phyloP scores from a whole-genome alignment of 768 basidiomycete genomes.

The Pleurotus cornucopiae region DNA sequence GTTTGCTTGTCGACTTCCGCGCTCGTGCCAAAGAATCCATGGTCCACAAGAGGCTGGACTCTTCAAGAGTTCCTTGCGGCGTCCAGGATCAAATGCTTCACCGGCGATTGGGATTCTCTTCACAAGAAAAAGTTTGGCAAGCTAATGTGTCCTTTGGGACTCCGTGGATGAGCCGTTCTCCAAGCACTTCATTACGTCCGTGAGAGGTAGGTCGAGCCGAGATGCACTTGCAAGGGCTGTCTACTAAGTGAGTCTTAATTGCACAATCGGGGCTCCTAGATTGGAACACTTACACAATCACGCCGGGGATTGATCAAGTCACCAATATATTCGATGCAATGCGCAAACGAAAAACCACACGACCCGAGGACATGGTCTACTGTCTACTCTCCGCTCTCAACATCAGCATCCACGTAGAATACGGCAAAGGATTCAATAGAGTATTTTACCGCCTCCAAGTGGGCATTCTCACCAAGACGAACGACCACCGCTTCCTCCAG shows the following conservation, averaged over 20 bases:
- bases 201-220: not conserved
- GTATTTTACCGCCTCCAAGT: not conserved
- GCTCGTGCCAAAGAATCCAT: not conserved
- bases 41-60: not conserved
- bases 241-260: not conserved
- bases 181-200: no score
- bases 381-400: not conserved
- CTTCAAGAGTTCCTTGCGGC: not conserved
- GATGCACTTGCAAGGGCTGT: not conserved
- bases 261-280: not conserved
- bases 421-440: not conserved
- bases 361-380: slow-evolving; percentile 1
- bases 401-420: not conserved
- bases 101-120: not conserved
- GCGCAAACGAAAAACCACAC: not conserved
- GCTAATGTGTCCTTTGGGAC: no score
- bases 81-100: not conserved
- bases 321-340: not conserved
- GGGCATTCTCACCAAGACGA: not conserved
- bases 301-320: not conserved
- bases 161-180: not conserved
- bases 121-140: not conserved
- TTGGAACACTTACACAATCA: not conserved
- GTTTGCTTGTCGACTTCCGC: not conserved
- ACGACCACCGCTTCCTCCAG: not conserved